A percentile compares a stretch with the other conserved stretches of the same genome.
These are phyloP conservation scores for Dalechampia spathulata DNA, from an alignment of 441 rosid genomes.

Conservation along the genomic window DNA sequence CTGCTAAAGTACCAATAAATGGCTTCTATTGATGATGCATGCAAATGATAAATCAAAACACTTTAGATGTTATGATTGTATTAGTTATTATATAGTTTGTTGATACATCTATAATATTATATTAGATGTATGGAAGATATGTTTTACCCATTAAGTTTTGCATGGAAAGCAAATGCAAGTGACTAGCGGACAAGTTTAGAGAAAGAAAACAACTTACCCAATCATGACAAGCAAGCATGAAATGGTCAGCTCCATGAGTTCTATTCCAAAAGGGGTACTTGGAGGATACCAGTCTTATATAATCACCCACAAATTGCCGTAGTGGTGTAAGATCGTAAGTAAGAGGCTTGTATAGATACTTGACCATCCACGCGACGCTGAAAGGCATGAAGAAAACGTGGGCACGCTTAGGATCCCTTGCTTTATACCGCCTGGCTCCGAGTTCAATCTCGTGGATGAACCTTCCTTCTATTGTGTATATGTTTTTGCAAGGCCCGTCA, in stretches of 20 bases:
- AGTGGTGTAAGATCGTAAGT: constrained; percentile 34
- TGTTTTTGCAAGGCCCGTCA: constrained; percentile 65
- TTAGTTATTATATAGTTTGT: no score
- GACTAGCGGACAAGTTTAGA: no score
- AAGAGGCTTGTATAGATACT: constrained; percentile 39
- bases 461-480: constrained; percentile 71
- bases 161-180: no score
- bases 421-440: constrained; percentile 28
- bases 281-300: constrained; percentile 43
- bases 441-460: constrained; percentile 67
- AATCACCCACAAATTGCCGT: constrained; percentile 46
- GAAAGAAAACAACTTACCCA: constrained; percentile 44
- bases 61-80: no score
- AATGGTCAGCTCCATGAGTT: constrained; percentile 77
- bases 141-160: no score
- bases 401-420: constrained; percentile 44
- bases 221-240: constrained; percentile 77
- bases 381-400: constrained; percentile 72
- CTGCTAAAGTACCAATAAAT: no score
- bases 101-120: no score
- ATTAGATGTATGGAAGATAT: no score
- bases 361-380: constrained; percentile 62
- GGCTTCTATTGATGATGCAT: no score
- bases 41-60: no score
- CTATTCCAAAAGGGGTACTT: constrained; percentile 46